Percentiles rank a stretch among this genome's conserved stretches.
Conservation (phyloP, 805 yeast species). For the Candida anglica region DNA sequence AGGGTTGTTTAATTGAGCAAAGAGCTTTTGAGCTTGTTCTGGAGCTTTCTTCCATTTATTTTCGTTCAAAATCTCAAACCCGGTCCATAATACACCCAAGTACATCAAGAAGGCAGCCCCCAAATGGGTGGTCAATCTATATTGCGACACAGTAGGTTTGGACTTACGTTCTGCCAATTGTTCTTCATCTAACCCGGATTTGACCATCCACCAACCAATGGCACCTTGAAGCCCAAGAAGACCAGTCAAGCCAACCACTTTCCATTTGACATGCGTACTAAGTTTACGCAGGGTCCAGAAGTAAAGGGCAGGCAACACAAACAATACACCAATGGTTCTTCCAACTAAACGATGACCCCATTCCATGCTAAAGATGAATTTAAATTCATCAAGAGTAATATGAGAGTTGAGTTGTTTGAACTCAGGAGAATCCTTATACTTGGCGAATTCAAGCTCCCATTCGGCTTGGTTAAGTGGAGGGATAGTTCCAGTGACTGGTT, state of each 20-base stretch:
- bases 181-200: slow-evolving; percentile 84
- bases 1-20: slow-evolving; percentile 61
- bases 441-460: slow-evolving; percentile 81
- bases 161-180: slow-evolving; percentile 75
- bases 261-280: slow-evolving; percentile 60
- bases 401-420: slow-evolving; percentile 85
- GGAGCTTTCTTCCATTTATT: slow-evolving; percentile 55
- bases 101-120: slow-evolving; percentile 90
- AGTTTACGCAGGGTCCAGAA: slow-evolving; percentile 67
- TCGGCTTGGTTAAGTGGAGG: slow-evolving; percentile 82
- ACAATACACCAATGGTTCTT: slow-evolving; percentile 79
- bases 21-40: slow-evolving; percentile 45
- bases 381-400: slow-evolving; percentile 86
- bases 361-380: slow-evolving; percentile 94
- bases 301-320: slow-evolving; percentile 81
- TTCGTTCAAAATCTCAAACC: slow-evolving; percentile 77
- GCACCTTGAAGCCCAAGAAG: slow-evolving; percentile 91
- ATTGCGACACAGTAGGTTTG: slow-evolving; percentile 97
- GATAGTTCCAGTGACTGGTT: slow-evolving; percentile 90
- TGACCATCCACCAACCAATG: slow-evolving; percentile 99
- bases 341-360: slow-evolving; percentile 96
- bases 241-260: slow-evolving; percentile 68
- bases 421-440: slow-evolving; percentile 86
- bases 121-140: slow-evolving; percentile 87
- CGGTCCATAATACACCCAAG: slow-evolving; percentile 87